These are phyloP conservation scores for Sordariomycetes sp. DNA, from an alignment of 2,329 filamentous ascomycete species.

Conservation along the genomic window DNA sequence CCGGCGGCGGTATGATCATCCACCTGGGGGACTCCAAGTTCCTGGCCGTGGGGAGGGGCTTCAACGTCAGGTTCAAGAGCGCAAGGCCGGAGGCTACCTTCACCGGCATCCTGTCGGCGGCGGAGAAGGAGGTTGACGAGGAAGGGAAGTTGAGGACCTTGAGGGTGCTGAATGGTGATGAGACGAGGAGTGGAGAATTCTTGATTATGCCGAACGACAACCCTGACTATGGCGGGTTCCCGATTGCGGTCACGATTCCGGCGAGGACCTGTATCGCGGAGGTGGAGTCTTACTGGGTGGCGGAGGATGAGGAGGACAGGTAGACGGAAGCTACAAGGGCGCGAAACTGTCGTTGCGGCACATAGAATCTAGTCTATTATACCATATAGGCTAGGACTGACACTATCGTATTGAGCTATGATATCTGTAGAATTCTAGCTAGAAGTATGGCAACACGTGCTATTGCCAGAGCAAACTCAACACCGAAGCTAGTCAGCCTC, in stretches of 20 bases:
- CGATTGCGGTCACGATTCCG: constrained; percentile 39
- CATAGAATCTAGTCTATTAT: too few species aligned
- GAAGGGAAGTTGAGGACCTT: constrained; percentile 17
- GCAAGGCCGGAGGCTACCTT: constrained; percentile 18
- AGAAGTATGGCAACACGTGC: too few species aligned
- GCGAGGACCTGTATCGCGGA: constrained; percentile 33
- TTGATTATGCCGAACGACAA: constrained; percentile 42
- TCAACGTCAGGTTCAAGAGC: constrained; percentile 20
- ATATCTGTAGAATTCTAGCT: too few species aligned
- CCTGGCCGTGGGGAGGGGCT: constrained; percentile 21
- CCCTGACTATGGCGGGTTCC: constrained; percentile 41
- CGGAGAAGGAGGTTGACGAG: constrained; percentile 22
- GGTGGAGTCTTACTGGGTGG: constrained; percentile 21
- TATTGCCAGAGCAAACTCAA: not conserved
- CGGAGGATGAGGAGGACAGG: constrained; percentile 9
- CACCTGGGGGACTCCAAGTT: constrained; percentile 20
- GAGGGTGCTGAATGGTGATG: constrained; percentile 23
- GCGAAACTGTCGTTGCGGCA: too few species aligned
- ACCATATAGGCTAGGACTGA: too few species aligned
- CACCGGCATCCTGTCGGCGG: constrained; percentile 19
- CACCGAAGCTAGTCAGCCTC: not conserved
- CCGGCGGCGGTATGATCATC: constrained; percentile 23
- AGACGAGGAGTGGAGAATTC: constrained; percentile 27
- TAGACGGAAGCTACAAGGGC: not conserved
- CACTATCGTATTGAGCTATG: too few species aligned